These are phyloP conservation scores for Primulina tabacum DNA, from an alignment of 257 asterid genomes.

Conservation along the genomic window DNA sequence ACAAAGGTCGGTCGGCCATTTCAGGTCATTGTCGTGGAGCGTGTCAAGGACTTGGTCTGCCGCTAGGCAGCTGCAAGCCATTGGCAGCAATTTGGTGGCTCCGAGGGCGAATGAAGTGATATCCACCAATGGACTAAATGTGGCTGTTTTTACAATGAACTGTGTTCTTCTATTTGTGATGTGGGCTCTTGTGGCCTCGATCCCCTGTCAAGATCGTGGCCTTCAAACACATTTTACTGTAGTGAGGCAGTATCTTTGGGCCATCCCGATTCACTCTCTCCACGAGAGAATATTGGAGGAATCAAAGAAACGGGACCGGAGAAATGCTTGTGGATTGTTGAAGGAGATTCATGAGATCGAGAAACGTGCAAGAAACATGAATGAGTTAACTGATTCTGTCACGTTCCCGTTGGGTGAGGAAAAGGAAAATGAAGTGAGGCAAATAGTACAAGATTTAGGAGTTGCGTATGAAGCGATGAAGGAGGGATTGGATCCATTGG, in stretches of 20 bases:
- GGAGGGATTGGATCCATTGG: slow-evolving; percentile 79
- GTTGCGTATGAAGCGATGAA: slow-evolving; percentile 47
- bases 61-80: slow-evolving; percentile 76
- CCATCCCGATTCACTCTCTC: slow-evolving; percentile 51
- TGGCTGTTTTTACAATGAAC: slow-evolving; percentile 79
- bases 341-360: slow-evolving; percentile 80
- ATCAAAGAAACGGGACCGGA: slow-evolving; percentile 68
- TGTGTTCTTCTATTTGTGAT: slow-evolving; percentile 66
- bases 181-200: slow-evolving; percentile 97
- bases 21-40: slow-evolving; percentile 87
- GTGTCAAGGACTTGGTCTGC: slow-evolving; percentile 97
- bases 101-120: slow-evolving; percentile 56
- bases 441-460: slow-evolving; percentile 54
- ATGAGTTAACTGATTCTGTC: slow-evolving; percentile 50
- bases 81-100: slow-evolving; percentile 59
- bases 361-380: slow-evolving; percentile 55
- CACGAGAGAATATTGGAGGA: slow-evolving; percentile 86
- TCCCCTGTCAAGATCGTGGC: slow-evolving; percentile 97
- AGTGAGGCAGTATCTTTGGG: slow-evolving; percentile 64
- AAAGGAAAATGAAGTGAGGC: slow-evolving; percentile 64
- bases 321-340: slow-evolving; percentile 71
- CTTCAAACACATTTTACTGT: slow-evolving; percentile 61
- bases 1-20: slow-evolving; percentile 47
- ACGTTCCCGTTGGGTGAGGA: slow-evolving; percentile 62
- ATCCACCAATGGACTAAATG: slow-evolving; percentile 60